Percentiles rank a stretch among this genome's conserved stretches.
Evolutionary conservation across 2,329 filamentous ascomycete species (phyloP).

Genomic region (Penicillium crustosum): DNA sequence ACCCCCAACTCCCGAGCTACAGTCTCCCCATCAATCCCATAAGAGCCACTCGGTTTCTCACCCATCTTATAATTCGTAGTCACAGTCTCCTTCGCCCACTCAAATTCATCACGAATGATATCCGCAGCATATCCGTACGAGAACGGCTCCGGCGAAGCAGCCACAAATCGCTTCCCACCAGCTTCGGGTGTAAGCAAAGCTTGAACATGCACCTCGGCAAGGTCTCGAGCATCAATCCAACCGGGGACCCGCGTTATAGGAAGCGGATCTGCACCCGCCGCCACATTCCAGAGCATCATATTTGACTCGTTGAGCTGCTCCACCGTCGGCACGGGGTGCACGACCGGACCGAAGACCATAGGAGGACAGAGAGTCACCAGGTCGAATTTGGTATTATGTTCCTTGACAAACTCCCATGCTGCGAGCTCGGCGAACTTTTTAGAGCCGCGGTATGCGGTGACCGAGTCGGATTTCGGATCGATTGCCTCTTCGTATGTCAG

Average conservation of each 20-base stretch:
- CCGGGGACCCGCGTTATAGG: slow-evolving; percentile 33
- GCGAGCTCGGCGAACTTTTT: slow-evolving; percentile 35
- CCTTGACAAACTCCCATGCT: slow-evolving; percentile 37
- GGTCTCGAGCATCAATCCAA: slow-evolving; percentile 51
- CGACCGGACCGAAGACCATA: slow-evolving; percentile 49
- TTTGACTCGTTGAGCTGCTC: slow-evolving; percentile 48
- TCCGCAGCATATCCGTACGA: slow-evolving; percentile 48
- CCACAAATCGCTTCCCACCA: slow-evolving; percentile 39
- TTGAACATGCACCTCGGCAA: slow-evolving; percentile 48
- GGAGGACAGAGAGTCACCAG: slow-evolving; percentile 50
- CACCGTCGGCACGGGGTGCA: slow-evolving; percentile 39
- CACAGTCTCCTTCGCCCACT: slow-evolving; percentile 36
- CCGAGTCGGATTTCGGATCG: slow-evolving; percentile 18
- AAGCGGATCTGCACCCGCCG: slow-evolving; percentile 37
- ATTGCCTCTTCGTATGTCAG: slow-evolving; percentile 31
- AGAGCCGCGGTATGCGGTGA: slow-evolving; percentile 33
- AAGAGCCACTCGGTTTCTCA: slow-evolving; percentile 32
- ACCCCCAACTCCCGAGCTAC: slow-evolving; percentile 44
- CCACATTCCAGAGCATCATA: slow-evolving; percentile 44
- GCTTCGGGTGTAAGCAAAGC: slow-evolving; percentile 41
- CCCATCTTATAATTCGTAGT: slow-evolving; percentile 36
- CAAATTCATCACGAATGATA: slow-evolving; percentile 46
- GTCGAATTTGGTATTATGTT: slow-evolving; percentile 32
- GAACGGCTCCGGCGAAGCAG: slow-evolving; percentile 47
- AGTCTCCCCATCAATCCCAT: slow-evolving; percentile 47